Evolutionary conservation across 495 filamentous ascomycete genomes (phyloP), one percentile per base, ranked within the genome.

Genomic region (Hyaloscypha hepaticicola): DNA sequence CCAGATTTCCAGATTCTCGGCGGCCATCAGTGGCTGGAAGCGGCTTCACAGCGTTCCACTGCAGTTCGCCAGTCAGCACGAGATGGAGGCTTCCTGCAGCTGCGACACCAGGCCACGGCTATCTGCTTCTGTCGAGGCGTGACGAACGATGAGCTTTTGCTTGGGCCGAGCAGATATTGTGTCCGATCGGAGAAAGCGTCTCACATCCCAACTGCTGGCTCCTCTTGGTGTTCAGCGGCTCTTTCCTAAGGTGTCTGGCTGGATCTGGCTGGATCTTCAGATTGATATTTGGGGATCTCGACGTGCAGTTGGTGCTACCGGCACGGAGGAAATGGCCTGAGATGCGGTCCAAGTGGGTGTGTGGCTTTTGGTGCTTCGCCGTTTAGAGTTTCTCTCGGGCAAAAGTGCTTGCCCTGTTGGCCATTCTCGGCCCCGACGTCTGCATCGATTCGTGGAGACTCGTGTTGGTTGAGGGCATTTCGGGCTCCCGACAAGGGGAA

Each of bases 121-220:
- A 58, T 51, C 61, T 57, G 55, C 61, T 29, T 58, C 26, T n/a
- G 11, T 58, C 53, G 28, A 50, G 53, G 61, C 61, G 57, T 22
- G 50, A 53, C 25, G 22, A 38, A 50, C 34, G 45, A 27, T 60
- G 34, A 27, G 41, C 9, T n/a, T 5, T 9, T 24, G 33, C 21
- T 7, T 53, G 50, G 50, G n/a, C 27, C 25, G 25, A 34, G 21
- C 31, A 28, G 58, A 49, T n/a, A n/a, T n/a, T n/a, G n/a, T n/a
- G n/a, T 49, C 58, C 5, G 21, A 49, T 21, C 14, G 28, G 26
- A 51, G 58, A 29, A 49, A 27, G 21, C 29, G 58, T 57, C 53
- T 57, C 53, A 57, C 22, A 5, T 33, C 27, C 27, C 28, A 26
- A 57, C 50, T 53, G 8, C 50, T 22, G 50, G 22, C 50, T 25